Conservation (phyloP, 441 rosid species). For the Arabidopsis hybrid region DNA sequence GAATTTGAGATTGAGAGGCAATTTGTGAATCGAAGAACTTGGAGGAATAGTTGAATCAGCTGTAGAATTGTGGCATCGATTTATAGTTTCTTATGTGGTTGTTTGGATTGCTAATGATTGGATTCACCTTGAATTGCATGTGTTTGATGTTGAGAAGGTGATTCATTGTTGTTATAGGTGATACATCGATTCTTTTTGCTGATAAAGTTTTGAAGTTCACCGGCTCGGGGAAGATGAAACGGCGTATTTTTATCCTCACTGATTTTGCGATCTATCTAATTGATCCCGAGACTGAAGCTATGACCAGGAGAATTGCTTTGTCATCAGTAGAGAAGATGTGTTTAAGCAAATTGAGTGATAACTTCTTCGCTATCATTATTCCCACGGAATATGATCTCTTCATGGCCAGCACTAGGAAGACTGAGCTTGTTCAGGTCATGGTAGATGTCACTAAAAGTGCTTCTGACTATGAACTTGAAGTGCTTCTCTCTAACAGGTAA, state of each 20-base stretch:
- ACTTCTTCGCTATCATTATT: constrained; percentile 83
- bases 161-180: constrained; percentile 56
- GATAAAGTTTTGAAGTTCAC: constrained; percentile 94
- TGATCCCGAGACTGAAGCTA: constrained; percentile 79
- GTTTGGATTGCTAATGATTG: background rate
- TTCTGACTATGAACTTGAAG: constrained; percentile 81
- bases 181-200: constrained; percentile 74
- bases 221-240: constrained; percentile 86
- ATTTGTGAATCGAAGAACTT: background rate
- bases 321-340: constrained; percentile 84
- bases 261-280: constrained; percentile 86
- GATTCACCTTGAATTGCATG: constrained; percentile 1
- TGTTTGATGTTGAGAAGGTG: constrained; percentile 1
- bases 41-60: background rate
- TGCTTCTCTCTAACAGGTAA: constrained; percentile 82
- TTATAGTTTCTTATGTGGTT: background rate
- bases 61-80: background rate
- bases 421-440: constrained; percentile 83
- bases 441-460: constrained; percentile 79
- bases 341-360: constrained; percentile 87
- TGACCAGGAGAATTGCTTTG: constrained; percentile 78
- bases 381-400: constrained; percentile 95
- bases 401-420: constrained; percentile 92
- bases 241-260: constrained; percentile 73
- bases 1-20: background rate